A percentile compares a stretch with the other conserved stretches of the same genome.
Evolutionary conservation across 495 filamentous ascomycete species (phyloP).

Genomic region (Hyaloscypha hepaticicola): DNA sequence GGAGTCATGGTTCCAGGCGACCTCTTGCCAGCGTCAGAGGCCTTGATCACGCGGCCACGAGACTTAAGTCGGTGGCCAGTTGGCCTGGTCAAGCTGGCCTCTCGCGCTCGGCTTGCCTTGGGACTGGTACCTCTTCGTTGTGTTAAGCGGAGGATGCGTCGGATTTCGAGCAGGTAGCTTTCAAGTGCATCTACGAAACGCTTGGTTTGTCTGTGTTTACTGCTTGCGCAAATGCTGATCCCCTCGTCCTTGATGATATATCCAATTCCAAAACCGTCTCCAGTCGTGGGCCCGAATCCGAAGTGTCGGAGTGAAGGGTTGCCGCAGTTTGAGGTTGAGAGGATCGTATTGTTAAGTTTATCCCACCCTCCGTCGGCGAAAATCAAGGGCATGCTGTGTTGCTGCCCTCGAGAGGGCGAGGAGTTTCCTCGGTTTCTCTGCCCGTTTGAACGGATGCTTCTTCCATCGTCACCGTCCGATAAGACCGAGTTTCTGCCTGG

Average conservation of each 20-base stretch:
- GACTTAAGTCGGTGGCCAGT: conserved; percentile 46
- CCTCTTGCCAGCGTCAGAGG: conserved; percentile 36
- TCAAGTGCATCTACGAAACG: conserved; percentile 89
- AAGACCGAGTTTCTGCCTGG: conserved; percentile 51
- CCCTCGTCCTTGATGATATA: conserved; percentile 98
- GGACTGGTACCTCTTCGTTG: conserved; percentile 47
- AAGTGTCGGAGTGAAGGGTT: conserved; percentile 97
- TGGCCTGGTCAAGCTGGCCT: conserved; percentile 41
- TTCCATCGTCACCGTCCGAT: conserved; percentile 33
- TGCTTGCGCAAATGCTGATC: conserved; percentile 87
- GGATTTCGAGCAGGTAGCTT: conserved; percentile 83
- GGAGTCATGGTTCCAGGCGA: conserved; percentile 36
- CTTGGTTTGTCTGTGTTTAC: conserved; percentile 89
- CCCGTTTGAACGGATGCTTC: conserved; percentile 29
- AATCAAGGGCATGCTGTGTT: conserved; percentile 37
- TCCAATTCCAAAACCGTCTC: conserved; percentile 94
- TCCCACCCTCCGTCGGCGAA: conserved; percentile 93
- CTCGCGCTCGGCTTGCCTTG: conserved; percentile 61
- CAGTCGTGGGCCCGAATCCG: conserved; percentile 92
- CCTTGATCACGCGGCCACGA: conserved; percentile 56
- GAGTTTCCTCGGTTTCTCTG: conserved; percentile 30
- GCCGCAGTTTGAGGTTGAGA: conserved; percentile 97
- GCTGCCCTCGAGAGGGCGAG: conserved; percentile 23
- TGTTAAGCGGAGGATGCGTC: conserved; percentile 72
- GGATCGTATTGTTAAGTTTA: conserved; percentile 88